These are phyloP conservation scores for Phytophthora europaea DNA, from an alignment of 352 stramenopile species.

Conservation along the genomic window DNA sequence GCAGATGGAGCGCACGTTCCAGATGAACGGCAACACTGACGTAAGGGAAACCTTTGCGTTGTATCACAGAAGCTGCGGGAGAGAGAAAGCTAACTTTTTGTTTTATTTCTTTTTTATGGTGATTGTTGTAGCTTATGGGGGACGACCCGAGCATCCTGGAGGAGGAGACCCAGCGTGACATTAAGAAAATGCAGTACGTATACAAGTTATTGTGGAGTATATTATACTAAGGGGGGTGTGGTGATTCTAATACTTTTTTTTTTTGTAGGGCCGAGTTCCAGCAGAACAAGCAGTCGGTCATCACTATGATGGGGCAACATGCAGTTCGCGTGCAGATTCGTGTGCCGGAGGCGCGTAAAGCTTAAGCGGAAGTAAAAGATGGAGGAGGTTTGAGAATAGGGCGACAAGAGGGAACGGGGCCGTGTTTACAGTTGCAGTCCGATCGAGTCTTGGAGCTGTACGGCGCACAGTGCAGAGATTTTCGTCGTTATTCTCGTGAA, in stretches of 20 bases:
- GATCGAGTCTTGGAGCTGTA: constrained; percentile 2
- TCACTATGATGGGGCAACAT: constrained; percentile 83
- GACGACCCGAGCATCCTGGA: constrained; percentile 83
- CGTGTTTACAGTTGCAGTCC: not conserved
- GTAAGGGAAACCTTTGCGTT: constrained; percentile 39
- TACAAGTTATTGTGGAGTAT: not conserved
- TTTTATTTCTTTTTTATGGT: constrained; percentile 2
- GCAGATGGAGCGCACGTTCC: constrained; percentile 88
- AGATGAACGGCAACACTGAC: constrained; percentile 88
- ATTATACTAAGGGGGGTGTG: too few relatives aligned
- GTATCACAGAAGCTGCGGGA: constrained; percentile 8
- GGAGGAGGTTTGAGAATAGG: not conserved
- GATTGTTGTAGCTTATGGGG: constrained; percentile 69
- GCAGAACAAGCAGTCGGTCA: constrained; percentile 74
- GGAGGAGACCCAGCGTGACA: constrained; percentile 81
- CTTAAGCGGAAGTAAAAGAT: constrained; percentile 27
- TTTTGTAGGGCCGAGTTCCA: constrained; percentile 62
- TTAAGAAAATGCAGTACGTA: constrained; percentile 83
- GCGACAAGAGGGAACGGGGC: not conserved
- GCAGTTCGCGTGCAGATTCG: constrained; percentile 71
- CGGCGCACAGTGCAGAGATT: not conserved
- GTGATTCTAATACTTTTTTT: not conserved
- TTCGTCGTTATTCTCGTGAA: constrained; percentile 26
- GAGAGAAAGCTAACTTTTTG: constrained; percentile 8
- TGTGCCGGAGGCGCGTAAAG: constrained; percentile 78